phyloP scores from a whole-genome alignment of 2,329 filamentous ascomycete genomes.

The Botrytis pseudocinerea region DNA sequence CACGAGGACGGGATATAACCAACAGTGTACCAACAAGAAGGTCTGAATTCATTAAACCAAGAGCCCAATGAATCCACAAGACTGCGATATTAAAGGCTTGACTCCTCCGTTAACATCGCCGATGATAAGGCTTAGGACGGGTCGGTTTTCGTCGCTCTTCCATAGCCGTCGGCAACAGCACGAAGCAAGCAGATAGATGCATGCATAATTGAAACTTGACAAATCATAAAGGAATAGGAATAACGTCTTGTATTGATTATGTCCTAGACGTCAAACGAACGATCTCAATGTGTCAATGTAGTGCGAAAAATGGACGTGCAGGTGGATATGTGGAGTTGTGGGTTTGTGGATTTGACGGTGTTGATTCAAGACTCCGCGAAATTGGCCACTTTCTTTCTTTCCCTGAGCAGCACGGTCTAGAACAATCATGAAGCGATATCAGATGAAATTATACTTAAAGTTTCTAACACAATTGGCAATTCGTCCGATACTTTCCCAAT shows the following conservation, averaged over 20 bases:
- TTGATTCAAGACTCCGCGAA: slow-evolving; percentile 11
- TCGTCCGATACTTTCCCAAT: slow-evolving; percentile 2
- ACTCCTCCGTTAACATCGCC: neutral
- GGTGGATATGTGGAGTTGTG: slow-evolving; percentile 1
- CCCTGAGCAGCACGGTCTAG: neutral
- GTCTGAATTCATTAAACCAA: neutral
- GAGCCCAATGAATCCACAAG: neutral
- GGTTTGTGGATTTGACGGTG: neutral
- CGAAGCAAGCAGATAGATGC: neutral
- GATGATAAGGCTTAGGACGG: slow-evolving; percentile 2
- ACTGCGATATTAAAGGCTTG: neutral
- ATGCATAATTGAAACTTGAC: slow-evolving; percentile 11
- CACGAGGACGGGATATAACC: slow-evolving; percentile 3
- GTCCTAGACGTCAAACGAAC: neutral
- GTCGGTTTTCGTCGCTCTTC: neutral
- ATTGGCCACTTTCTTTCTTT: slow-evolving; percentile 13
- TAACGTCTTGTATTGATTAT: neutral
- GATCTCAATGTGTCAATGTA: neutral
- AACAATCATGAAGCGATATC: slow-evolving; percentile 1
- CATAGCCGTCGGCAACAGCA: neutral
- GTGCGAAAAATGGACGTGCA: neutral
- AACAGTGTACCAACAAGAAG: neutral
- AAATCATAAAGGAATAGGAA: neutral
- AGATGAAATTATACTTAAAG: neutral
- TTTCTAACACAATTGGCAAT: slow-evolving; percentile 4